Evolutionary conservation across 2,329 filamentous ascomycete species (phyloP), one percentile per base, ranked within the genome.

Genomic region (Chaetomium globosum): DNA sequence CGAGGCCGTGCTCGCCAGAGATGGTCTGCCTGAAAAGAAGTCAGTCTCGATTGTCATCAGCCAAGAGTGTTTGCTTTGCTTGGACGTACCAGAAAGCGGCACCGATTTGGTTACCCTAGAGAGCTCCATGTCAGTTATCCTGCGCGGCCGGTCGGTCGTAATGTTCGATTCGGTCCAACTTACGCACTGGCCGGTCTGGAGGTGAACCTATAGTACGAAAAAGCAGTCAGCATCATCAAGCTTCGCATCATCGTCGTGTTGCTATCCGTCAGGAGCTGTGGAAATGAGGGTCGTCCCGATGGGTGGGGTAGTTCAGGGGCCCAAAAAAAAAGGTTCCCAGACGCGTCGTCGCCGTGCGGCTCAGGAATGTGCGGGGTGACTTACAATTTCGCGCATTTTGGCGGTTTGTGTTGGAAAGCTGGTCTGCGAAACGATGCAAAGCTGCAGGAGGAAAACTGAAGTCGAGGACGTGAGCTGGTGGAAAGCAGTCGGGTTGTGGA

Each of bases 141-240:
- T 68, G 68, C 54, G n/a, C 39, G 58, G 57, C 54, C 13, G n/a
- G 49, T 59, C 12, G 65, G 43, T 58, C 31, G 61, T 39, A 55
- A 56, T 39, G 57, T 39, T 51, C 52, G 46, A 53, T 30, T 62
- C 43, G 56, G 19, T 64, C 56, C n/a, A n/a, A 84, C 83, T 83
- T 83, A 97, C 94, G 86, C 95, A 98, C 89, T 99, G 95, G 82
- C 95, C 95, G 87, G 95, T 99, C 86, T 99, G 95, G 77, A 99
- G 93, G 84, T 99, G 95, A 83, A 98, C 94, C 94, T 98, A 78
- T 85, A 76, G 71, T 71, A 71, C 72, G 75, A 77, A 76, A 76
- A 80, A 81, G 76, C 78, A 70, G 86, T 89, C 83, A 90, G 88
- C 81, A 76, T 76, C 74, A 75, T 30, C 28, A 19, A 62, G 26